A percentile compares a stretch with the other conserved stretches of the same genome.
Evolutionary conservation across 2,329 filamentous ascomycete genomes (phyloP).

Genomic region (Ophiostoma tasmaniense): DNA sequence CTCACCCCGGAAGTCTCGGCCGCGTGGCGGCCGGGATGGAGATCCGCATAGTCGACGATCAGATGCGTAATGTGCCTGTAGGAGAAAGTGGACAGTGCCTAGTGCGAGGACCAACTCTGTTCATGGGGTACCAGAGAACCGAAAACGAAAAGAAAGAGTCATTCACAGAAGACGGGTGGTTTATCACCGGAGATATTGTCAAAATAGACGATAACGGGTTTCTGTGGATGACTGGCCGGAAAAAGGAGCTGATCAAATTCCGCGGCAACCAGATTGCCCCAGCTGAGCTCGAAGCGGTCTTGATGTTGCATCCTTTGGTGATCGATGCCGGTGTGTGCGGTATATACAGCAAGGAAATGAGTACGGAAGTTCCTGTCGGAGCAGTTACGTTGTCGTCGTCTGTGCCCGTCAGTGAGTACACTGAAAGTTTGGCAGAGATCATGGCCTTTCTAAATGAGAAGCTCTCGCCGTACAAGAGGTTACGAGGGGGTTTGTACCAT

Average conservation of each 20-base stretch:
- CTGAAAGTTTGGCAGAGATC: background rate
- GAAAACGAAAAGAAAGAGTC: background rate
- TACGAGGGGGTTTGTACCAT: background rate
- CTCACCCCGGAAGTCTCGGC: background rate
- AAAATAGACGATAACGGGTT: constrained; percentile 49
- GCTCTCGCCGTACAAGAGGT: background rate
- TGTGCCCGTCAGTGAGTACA: background rate
- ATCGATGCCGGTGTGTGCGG: background rate
- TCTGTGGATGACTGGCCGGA: constrained; percentile 62
- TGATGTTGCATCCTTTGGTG: background rate
- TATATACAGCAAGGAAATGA: background rate
- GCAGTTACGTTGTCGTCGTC: background rate
- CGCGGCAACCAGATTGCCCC: constrained; percentile 51
- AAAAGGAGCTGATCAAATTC: constrained; percentile 59
- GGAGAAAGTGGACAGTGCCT: background rate
- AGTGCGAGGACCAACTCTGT: background rate
- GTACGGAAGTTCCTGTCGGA: background rate
- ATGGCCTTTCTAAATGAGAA: background rate
- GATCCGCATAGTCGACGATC: background rate
- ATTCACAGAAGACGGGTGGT: background rate
- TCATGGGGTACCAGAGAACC: background rate
- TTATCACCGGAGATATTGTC: constrained; percentile 52
- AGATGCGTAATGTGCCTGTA: background rate
- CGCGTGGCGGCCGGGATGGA: background rate
- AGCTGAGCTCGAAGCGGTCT: constrained; percentile 32